Conservation (phyloP, 139 green algal species). For the Chlamydomonas applanata region DNA sequence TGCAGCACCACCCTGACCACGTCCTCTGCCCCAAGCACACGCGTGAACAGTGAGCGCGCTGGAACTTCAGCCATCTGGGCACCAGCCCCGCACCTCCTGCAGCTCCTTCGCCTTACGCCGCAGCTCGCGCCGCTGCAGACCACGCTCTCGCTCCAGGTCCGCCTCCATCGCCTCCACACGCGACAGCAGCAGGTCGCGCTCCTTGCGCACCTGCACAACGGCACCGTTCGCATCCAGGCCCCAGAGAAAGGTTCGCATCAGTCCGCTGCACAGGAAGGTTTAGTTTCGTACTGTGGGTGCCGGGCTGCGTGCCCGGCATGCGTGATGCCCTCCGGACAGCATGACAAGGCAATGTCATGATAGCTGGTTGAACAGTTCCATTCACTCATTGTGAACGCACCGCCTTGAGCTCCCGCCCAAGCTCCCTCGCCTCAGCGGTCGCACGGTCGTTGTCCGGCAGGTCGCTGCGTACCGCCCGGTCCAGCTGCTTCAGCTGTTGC, state of each 20-base stretch:
- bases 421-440: conserved; percentile 34
- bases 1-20: no score
- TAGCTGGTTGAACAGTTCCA: no score
- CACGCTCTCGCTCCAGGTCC: conserved; percentile 64
- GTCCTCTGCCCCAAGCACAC: no score
- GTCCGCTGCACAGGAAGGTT: no score
- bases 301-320: no score
- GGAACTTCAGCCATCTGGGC: no score
- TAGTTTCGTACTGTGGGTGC: no score
- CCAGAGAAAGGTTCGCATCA: no score
- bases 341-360: no score
- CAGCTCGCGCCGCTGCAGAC: conserved; percentile 64
- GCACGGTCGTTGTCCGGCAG: conserved; percentile 7
- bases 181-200: conserved; percentile 60
- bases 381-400: conserved; percentile 13
- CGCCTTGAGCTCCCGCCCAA: conserved; percentile 45
- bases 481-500: conserved; percentile 46
- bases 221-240: no score
- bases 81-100: conserved; percentile 43
- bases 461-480: neutral
- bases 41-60: no score
- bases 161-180: conserved; percentile 53
- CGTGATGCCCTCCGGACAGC: no score
- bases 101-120: conserved; percentile 55
- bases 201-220: conserved; percentile 55